A percentile compares a stretch with the other conserved stretches of the same genome.
These are phyloP conservation scores for Elaeis guineensis DNA, from an alignment of 176 grass and related monocot genomes.

Conservation along the genomic window DNA sequence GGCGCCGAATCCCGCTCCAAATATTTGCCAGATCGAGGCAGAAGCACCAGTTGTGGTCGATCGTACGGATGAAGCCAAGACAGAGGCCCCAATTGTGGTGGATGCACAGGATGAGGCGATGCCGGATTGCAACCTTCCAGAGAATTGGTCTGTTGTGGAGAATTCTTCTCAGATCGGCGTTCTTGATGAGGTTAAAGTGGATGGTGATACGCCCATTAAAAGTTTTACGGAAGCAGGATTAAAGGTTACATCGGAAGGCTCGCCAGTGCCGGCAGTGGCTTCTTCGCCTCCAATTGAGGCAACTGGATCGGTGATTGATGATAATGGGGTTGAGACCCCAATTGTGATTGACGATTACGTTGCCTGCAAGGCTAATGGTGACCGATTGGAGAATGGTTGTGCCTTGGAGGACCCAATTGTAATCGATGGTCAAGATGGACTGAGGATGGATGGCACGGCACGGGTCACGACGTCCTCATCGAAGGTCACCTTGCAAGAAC, in stretches of 20 bases:
- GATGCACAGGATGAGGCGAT: not conserved
- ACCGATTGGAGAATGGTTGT: not conserved
- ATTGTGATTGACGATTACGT: slow-evolving; percentile 1
- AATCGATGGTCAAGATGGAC: not conserved
- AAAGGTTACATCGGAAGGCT: not conserved
- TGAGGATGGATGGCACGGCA: not conserved
- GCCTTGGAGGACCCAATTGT: not conserved
- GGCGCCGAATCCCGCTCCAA: not conserved
- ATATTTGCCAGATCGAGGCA: not conserved
- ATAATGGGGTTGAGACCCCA: not conserved
- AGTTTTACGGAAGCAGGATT: not conserved
- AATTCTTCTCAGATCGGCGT: no score
- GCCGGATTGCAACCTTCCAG: not conserved
- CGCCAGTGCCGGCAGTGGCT: not conserved
- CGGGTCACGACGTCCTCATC: not conserved
- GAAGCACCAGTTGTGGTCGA: not conserved
- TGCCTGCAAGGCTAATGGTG: not conserved
- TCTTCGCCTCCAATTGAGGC: no score
- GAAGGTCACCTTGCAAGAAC: not conserved
- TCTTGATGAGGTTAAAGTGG: no score
- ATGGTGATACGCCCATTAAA: no score
- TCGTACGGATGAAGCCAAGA: not conserved
- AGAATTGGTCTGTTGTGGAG: not conserved
- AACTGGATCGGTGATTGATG: no score
- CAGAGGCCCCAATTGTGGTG: not conserved